Base-by-base conservation (phyloP, 2,329 filamentous ascomycete species). In the Massarina eburnea region DNA sequence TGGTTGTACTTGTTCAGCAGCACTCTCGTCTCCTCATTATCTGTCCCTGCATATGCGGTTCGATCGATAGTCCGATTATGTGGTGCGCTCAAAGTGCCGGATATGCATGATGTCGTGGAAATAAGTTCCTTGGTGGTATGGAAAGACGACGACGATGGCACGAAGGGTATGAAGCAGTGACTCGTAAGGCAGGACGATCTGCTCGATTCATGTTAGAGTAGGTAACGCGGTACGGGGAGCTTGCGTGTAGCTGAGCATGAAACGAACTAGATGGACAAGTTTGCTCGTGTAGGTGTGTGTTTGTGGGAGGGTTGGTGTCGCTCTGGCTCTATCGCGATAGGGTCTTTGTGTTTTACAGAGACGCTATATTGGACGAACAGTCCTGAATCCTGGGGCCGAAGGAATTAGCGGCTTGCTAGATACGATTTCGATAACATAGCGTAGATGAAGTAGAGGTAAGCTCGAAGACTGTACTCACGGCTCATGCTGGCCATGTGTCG, bases 1-100 rank as follows among this genome's bases (percentile, higher is more conserved):
- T 45, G 27, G 58, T 61, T 22, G 51, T 43, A 66, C 61, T 18
- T 8, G 34, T 45, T 42, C 39, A 21, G 47, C 30, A 41, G 15
- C 34, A 10, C 15, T 21, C 18, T 20, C n/a, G 19, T 19, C 20
- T 33, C 14, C 12, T 39, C 45, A 30, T 18, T 21, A 20, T 39
- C 39, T 19, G 44, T 35, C 41, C 30, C 38, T 29, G 40, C 33
- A 42, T 9, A 15, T 33, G 45, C 46, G 15, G n/a, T 24, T 14
- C 9, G 19, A 36, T 24, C 18, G 20, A 21, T 15, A 26, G 20
- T 21, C n/a, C 15, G 35, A 8, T 22, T 38, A 15, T 38, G 19
- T 12, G 8, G 19, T 21, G 6, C 4, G 22, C 14, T 22, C 7
- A 7, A 19, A n/a, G 30, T 33, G 7, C 30, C 7, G 7, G 30